Conservation (phyloP, 768 basidiomycete species). For the Kwoniella sp. region DNA sequence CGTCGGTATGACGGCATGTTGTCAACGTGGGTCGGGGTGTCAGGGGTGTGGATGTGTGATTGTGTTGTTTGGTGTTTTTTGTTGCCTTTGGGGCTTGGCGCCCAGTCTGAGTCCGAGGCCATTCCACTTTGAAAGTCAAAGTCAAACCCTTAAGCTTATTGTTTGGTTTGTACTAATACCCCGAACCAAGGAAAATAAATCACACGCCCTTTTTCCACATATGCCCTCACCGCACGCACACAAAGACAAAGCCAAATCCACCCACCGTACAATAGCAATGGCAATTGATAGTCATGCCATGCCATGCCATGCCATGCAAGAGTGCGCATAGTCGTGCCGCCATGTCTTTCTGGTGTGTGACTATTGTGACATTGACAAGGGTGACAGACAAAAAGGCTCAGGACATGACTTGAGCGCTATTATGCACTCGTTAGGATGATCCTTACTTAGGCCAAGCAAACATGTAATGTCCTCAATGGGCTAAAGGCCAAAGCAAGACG, state of each 20-base stretch:
- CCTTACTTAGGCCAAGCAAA: too few species aligned
- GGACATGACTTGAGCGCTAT: too few species aligned
- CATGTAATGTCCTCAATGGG: too few species aligned
- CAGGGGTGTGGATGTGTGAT: background rate
- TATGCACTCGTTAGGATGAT: too few species aligned
- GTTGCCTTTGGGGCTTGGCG: slow-evolving; percentile 13
- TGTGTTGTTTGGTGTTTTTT: too few species aligned
- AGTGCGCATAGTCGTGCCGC: background rate
- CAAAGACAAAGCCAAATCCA: background rate
- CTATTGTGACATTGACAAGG: background rate
- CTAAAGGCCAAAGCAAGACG: too few species aligned
- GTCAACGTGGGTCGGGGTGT: background rate
- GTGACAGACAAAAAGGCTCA: too few species aligned
- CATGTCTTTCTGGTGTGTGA: background rate
- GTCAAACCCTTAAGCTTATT: slow-evolving; percentile 17
- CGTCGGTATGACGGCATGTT: background rate
- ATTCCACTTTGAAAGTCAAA: slow-evolving; percentile 4
- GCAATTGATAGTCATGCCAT: too few species aligned
- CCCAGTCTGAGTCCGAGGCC: slow-evolving; percentile 4
- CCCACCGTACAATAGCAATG: background rate
- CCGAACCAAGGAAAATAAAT: slow-evolving; percentile 6
- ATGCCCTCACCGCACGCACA: background rate
- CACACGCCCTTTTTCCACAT: background rate
- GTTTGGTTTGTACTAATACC: slow-evolving; percentile 14
- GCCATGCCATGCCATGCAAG: too few species aligned